Evolutionary conservation across 2,329 filamentous ascomycete genomes (phyloP), one percentile per base, ranked within the genome.

Genomic region (Xylariales sp.): DNA sequence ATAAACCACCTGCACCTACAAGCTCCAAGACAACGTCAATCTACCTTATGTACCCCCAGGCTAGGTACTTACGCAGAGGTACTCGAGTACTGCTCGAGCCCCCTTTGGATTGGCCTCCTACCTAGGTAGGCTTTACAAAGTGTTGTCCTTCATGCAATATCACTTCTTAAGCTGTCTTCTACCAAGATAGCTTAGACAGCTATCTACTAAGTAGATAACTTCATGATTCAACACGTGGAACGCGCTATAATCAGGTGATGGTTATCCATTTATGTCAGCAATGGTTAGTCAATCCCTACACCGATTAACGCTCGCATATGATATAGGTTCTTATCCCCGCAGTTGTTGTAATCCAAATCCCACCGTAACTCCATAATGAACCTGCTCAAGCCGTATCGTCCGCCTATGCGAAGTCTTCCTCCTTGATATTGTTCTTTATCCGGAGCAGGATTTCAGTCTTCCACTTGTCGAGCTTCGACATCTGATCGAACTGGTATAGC

Each of bases 391-490:
- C 58, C 36, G 14, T n/a, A 16, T 10, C 32, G 43, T 57, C 39
- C 16, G 43, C 67, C 71, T 71, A 79, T 49, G 77, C 76, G 67
- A 78, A 79, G 67, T 79, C 77, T 62, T 79, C 77, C 39, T 75
- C 76, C 81, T 95, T 91, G 75, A 97, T 97, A 62, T 85, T 85
- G 75, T 90, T 90, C 90, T 97, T 97, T 76, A 97, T 87, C 74
- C 90, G 88, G 76, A 97, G 83, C 70, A 97, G 81, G 65, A 97
- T 83, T 39, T 91, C 93, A 58, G 93, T 97, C 91, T 97, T 97
- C 95, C 95, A 98, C 84, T 95, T 96, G 78, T 97, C 94, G 76
- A 98, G 83, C 85, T 96, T 96, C 12, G 68, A 70, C 83, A 97
- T 86, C 83, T 97, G 93, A 79, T 97, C 94, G 78, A 89, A 98